Evolutionary conservation across 129 eudicot genomes (phyloP).

Genomic region (Artemisia annua): DNA sequence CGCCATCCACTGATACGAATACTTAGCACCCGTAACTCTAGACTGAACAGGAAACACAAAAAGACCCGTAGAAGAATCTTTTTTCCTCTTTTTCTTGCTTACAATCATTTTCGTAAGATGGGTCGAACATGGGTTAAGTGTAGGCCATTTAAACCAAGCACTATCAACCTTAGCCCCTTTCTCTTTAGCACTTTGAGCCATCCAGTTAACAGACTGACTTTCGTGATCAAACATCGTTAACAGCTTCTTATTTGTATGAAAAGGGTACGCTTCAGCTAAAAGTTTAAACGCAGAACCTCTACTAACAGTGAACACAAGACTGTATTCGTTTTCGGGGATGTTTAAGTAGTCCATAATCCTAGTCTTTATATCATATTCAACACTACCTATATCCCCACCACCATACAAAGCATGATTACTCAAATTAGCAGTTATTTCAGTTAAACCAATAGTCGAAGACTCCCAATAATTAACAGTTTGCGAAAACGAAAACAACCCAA

Average conservation of each 20-base stretch:
- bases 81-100: slow-evolving; percentile 51
- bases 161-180: slow-evolving; percentile 65
- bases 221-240: slow-evolving; percentile 66
- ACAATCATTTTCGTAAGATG: slow-evolving; percentile 48
- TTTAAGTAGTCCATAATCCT: slow-evolving; percentile 62
- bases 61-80: slow-evolving; percentile 56
- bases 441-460: slow-evolving; percentile 47
- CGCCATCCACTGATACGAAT: slow-evolving; percentile 74
- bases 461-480: slow-evolving; percentile 58
- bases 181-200: slow-evolving; percentile 61
- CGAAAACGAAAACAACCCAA: slow-evolving; percentile 58
- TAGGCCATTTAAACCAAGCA: slow-evolving; percentile 61
- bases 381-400: slow-evolving; percentile 50
- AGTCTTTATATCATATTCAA: slow-evolving; percentile 53
- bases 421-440: slow-evolving; percentile 53
- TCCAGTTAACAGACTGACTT: slow-evolving; percentile 61
- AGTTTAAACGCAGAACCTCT: slow-evolving; percentile 61
- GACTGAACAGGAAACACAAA: slow-evolving; percentile 72
- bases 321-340: slow-evolving; percentile 59
- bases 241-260: slow-evolving; percentile 47
- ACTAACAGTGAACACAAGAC: slow-evolving; percentile 57
- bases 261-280: slow-evolving; percentile 57
- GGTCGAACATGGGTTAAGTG: slow-evolving; percentile 54
- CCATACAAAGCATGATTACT: slow-evolving; percentile 59
- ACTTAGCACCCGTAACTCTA: slow-evolving; percentile 64